These are phyloP conservation scores for Cryptosporidium viatorum DNA, from an alignment of 169 alveolate species.

Conservation along the genomic window DNA sequence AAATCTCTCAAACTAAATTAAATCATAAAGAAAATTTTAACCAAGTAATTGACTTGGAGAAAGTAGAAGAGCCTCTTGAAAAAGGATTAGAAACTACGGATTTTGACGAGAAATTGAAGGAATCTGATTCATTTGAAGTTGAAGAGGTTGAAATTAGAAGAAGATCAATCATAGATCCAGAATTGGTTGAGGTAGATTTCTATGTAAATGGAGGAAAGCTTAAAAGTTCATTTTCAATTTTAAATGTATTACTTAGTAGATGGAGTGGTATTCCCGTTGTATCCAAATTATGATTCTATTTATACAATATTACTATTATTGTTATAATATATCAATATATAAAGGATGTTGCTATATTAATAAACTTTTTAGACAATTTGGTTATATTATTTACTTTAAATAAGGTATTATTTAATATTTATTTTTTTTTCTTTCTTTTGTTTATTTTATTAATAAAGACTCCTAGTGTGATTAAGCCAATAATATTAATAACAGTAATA, in stretches of 20 bases:
- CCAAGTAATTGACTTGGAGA: not conserved
- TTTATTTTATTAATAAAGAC: not conserved
- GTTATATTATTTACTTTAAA: not conserved
- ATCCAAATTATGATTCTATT: constrained; percentile 16
- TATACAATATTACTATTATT: not conserved
- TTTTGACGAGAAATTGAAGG: not conserved
- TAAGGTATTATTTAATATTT: not conserved
- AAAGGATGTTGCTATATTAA: not conserved
- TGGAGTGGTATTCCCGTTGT: constrained; percentile 71
- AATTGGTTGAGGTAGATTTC: constrained; percentile 53
- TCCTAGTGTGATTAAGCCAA: constrained; percentile 2
- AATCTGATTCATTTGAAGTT: not conserved
- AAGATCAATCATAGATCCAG: constrained; percentile 36
- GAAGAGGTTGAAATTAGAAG: not conserved
- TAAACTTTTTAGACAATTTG: not conserved
- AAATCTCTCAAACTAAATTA: not conserved
- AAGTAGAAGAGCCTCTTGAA: not conserved
- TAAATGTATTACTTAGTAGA: constrained; percentile 41
- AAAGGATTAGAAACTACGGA: not conserved
- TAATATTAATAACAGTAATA: constrained; percentile 2
- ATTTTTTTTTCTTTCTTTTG: not conserved
- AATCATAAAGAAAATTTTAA: not conserved
- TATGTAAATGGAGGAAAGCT: constrained; percentile 21
- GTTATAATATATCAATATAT: not conserved
- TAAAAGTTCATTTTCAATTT: constrained; percentile 31